Conservation (phyloP, 2,329 filamentous ascomycete genomes). For the Calonectria montana region DNA sequence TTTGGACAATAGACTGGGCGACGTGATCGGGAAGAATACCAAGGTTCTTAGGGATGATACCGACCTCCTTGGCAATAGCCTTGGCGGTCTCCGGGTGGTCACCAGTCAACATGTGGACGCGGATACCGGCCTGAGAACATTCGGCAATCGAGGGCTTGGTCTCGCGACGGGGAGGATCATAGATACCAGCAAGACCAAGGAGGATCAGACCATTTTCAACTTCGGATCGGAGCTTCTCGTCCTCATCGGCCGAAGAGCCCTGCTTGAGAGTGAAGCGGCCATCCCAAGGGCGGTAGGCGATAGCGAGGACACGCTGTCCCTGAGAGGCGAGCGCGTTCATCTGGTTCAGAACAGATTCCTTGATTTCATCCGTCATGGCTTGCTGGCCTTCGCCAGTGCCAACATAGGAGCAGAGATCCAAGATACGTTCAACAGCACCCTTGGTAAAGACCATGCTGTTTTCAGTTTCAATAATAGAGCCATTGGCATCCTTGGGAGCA, state of each 20-base stretch:
- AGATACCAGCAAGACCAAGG: conserved; percentile 85
- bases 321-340: conserved; percentile 72
- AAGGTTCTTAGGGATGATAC: conserved; percentile 76
- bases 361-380: conserved; percentile 62
- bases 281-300: conserved; percentile 72
- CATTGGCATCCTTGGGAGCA: conserved; percentile 53
- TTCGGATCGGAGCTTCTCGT: conserved; percentile 63
- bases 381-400: conserved; percentile 56
- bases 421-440: conserved; percentile 70
- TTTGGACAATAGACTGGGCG: conserved; percentile 78
- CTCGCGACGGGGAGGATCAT: conserved; percentile 86
- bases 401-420: conserved; percentile 66
- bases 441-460: conserved; percentile 70
- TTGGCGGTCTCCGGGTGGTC: conserved; percentile 83
- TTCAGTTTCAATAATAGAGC: conserved; percentile 51
- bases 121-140: conserved; percentile 79
- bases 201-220: conserved; percentile 79
- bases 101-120: conserved; percentile 86
- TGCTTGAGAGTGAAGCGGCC: conserved; percentile 58
- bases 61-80: conserved; percentile 82
- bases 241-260: conserved; percentile 48
- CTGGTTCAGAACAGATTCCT: conserved; percentile 62
- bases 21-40: conserved; percentile 69
- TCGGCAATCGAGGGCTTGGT: conserved; percentile 78
- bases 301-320: conserved; percentile 78